phyloP scores from a whole-genome alignment of 768 basidiomycete species.

The Pleurotus platypus region DNA sequence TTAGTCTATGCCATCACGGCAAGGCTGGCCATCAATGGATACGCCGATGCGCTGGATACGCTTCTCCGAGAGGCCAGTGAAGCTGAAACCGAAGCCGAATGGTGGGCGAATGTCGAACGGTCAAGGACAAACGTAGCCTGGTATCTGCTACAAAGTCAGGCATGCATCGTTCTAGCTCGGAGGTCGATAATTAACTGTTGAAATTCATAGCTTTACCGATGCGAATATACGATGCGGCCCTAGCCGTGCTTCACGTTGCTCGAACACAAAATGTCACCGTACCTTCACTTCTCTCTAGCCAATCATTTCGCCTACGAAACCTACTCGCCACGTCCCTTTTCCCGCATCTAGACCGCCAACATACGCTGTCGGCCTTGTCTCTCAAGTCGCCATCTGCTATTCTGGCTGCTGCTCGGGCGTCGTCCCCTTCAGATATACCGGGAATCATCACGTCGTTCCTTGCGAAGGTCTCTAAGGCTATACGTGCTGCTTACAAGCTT shows the following conservation, averaged over 20 bases:
- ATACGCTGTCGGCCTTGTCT: background rate
- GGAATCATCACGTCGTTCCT: slow-evolving; percentile 15
- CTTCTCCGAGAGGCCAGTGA: slow-evolving; percentile 65
- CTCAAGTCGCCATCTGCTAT: slow-evolving; percentile 13
- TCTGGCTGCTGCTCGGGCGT: slow-evolving; percentile 9
- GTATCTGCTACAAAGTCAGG: slow-evolving; percentile 79
- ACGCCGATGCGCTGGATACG: slow-evolving; percentile 60
- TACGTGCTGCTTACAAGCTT: slow-evolving; percentile 19
- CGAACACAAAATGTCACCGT: slow-evolving; percentile 41
- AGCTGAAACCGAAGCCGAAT: slow-evolving; percentile 77
- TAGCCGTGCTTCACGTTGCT: slow-evolving; percentile 38
- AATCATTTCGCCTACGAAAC: slow-evolving; percentile 39
- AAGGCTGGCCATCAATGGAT: slow-evolving; percentile 54
- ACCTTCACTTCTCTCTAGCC: slow-evolving; percentile 43
- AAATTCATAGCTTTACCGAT: slow-evolving; percentile 38
- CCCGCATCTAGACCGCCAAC: slow-evolving; percentile 49
- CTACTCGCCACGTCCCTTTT: slow-evolving; percentile 59
- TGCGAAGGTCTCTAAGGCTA: slow-evolving; percentile 11
- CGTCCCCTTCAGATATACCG: slow-evolving; percentile 15
- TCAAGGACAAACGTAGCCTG: slow-evolving; percentile 51
- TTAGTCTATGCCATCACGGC: slow-evolving; percentile 41
- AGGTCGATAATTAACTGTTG: too few relatives aligned
- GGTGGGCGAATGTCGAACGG: slow-evolving; percentile 76
- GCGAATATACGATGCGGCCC: slow-evolving; percentile 33
- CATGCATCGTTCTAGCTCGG: slow-evolving; percentile 2